Evolutionary conservation across 371 early-diverging fungal species (phyloP), one percentile per base, ranked within the genome.

Genomic region (Sporodiniella umbellata): DNA sequence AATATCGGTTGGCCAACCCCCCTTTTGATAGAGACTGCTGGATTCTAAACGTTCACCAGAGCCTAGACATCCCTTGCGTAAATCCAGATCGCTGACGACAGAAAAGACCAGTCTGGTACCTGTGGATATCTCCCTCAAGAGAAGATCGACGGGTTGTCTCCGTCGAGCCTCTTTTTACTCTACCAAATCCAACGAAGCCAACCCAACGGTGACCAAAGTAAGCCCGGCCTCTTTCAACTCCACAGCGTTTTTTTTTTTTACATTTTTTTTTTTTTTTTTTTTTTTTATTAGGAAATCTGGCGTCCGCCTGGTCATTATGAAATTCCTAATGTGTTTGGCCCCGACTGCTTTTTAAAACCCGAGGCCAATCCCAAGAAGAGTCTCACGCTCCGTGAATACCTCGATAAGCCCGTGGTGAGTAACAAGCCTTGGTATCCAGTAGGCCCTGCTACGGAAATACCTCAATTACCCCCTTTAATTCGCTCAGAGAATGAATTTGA

Each of bases 91-190:
- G 15, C 59, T 60, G 21, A 62, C 66, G 5, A 72, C 72, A n/a
- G 68, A 56, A 24, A 56, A 60, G 18, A 52, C 56, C 4, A 56
- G 48, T 33, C 26, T 61, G 22, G 40, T 68, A 25, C 56, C 69
- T 1, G 55, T 62, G 10, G 62, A 62, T 42, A 62, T 62, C 37
- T 43, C 57, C 28, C 57, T 73, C 46, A 75, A 75, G 45, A 66
- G 75, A 43, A 64, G 75, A 37, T 75, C 75, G 1, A 75, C 75
- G 12, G 75, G 75, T n/a, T 71, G 72, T 43, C 57, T 75, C 33
- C 51, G 64, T 25, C 60, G 69, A 42, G 35, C 62, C 4, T 73
- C 66, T 14, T 60, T 66, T 33, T 48, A 58, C 38, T 51, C 51
- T 38, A 45, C 60, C 22, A 55, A 52, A 42, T 42, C 51, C 21